Conservation (phyloP, 192 early-diverging fungal genomes). For the Coemansia sp. region DNA sequence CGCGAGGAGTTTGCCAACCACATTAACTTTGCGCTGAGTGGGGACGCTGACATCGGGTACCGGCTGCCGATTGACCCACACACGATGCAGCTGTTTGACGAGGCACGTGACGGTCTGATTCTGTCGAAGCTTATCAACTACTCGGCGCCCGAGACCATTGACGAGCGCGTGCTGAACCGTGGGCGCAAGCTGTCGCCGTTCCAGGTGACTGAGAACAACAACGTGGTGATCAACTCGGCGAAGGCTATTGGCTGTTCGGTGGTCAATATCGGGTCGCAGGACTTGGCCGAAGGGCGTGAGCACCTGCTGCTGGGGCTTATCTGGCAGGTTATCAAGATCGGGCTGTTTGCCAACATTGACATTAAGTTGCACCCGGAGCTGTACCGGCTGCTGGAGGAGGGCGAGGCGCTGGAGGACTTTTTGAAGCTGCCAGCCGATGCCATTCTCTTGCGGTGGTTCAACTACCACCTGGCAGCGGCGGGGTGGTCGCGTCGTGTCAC, state of each 20-base stretch:
- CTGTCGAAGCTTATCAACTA: conserved; percentile 98
- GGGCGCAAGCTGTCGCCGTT: conserved; percentile 88
- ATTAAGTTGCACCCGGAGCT: conserved; percentile 98
- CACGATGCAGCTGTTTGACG: conserved; percentile 96
- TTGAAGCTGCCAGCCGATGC: conserved; percentile 92
- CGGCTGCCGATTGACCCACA: conserved; percentile 88
- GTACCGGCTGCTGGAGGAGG: conserved; percentile 89
- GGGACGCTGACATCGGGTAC: conserved; percentile 79
- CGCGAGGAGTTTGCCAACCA: conserved; percentile 94
- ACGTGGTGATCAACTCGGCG: conserved; percentile 97
- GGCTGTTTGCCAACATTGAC: conserved; percentile 93
- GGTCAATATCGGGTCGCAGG: conserved; percentile 96
- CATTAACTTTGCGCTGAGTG: conserved; percentile 82
- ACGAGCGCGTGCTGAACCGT: conserved; percentile 95
- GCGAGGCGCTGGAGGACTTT: conserved; percentile 92
- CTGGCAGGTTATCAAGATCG: conserved; percentile 99
- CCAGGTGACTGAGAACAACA: conserved; percentile 99
- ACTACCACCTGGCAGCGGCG: conserved; percentile 96
- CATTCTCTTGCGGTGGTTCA: conserved; percentile 98
- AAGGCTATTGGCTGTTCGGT: conserved; percentile 99
- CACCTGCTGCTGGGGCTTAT: conserved; percentile 96
- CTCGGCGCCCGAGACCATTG: conserved; percentile 93
- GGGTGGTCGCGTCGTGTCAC: conserved; percentile 79
- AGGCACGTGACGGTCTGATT: conserved; percentile 91
- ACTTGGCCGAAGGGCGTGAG: conserved; percentile 94